Base-by-base conservation (phyloP, 1,139 yeast genomes). In the Spathaspora sp. region DNA sequence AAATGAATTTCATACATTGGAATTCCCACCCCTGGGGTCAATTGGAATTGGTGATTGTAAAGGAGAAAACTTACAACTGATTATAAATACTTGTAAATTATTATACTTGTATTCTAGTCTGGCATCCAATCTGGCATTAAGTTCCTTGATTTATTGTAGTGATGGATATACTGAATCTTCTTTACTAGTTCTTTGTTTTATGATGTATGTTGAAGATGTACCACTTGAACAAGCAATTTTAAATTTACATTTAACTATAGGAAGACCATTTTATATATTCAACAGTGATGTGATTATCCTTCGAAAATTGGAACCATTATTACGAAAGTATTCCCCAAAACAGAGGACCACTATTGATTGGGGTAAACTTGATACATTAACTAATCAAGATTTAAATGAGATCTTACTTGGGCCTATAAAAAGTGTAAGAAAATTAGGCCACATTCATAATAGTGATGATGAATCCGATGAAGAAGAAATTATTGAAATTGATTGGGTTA, bases 111-210 rank as follows among this genome's bases (percentile, higher is more conserved):
- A 67, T 47, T 64, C 72, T 10, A 60, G 68, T 0, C 57, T 65
- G 17, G 65, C 74, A 36, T 51, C 63, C 1, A 42, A 51, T 9
- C 58, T 59, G 13, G 49, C 58, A 0, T 57, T 56, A 33, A 53
- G 52, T 27, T 60, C 76, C 1, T 63, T 91, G 51, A 71, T 90
- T 13, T 86, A 84, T 60, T 90, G 97, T 60, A 80, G 88, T 3
- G 97, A 91, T 67, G 98, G 98, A 0, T 91, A 90, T 64, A 89
- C 97, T 0, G 97, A 91, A 60, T 86, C 91, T 50, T 84, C 96
- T 4, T 72, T 91, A 25, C 67, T 91, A 42, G 80, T 83, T 0
- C 68, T 89, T 39, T 81, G 90, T 51, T 90, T 80, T 59, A 56
- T 87, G 47, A 85, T 91, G 51, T 91, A 86, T 63, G 65, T 86